Conservation (phyloP, 257 asterid genomes). For the Dorcoceras hygrometricum region DNA sequence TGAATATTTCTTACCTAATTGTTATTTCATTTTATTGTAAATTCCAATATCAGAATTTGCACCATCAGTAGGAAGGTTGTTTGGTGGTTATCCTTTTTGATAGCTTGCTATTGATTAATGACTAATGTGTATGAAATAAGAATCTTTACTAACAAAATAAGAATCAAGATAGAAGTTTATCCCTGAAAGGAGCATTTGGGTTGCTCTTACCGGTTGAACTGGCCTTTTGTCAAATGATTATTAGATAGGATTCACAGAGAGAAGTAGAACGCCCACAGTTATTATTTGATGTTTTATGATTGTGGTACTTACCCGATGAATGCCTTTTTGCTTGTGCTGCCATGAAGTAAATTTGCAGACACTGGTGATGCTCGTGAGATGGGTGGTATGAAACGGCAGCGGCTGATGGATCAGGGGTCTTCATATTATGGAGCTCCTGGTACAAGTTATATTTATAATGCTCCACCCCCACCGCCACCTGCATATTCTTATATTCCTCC, state of each 20-base stretch:
- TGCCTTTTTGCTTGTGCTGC: slow-evolving; percentile 17
- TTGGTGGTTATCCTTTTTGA: neutral
- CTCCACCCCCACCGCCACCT: slow-evolving; percentile 70
- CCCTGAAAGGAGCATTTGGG: neutral
- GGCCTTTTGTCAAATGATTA: neutral
- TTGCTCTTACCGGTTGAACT: neutral
- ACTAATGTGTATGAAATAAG: neutral
- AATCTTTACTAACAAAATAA: neutral
- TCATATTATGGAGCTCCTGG: slow-evolving; percentile 61
- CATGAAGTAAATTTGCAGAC: slow-evolving; percentile 56
- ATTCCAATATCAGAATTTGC: neutral
- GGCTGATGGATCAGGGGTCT: slow-evolving; percentile 77
- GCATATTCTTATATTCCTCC: slow-evolving; percentile 69
- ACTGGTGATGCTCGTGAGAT: slow-evolving; percentile 78
- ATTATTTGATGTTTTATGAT: slow-evolving; percentile 2
- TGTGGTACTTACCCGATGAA: slow-evolving; percentile 23
- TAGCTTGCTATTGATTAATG: neutral
- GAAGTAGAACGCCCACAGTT: neutral
- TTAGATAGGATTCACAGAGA: neutral
- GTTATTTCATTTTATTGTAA: neutral
- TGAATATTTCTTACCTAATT: neutral
- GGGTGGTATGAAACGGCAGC: slow-evolving; percentile 90
- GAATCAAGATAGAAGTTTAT: neutral
- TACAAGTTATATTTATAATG: slow-evolving; percentile 67
- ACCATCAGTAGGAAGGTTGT: slow-evolving; percentile 1